These are phyloP conservation scores for Nannochloris sp. DNA, from an alignment of 139 green algal species.

Conservation along the genomic window DNA sequence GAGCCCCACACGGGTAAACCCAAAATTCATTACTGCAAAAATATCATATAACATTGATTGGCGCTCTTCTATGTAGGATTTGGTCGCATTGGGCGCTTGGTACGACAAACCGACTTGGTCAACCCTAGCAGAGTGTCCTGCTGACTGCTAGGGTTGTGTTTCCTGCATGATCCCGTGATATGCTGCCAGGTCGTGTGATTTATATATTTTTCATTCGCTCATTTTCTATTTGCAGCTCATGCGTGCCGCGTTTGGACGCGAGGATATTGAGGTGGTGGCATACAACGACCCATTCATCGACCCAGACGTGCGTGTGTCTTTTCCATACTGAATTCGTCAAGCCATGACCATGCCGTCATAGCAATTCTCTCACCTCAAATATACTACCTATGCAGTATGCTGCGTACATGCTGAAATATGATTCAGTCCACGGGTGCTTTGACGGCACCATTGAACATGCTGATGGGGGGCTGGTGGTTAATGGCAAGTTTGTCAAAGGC, in stretches of 20 bases:
- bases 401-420: constrained; percentile 87
- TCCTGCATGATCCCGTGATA: too few species aligned
- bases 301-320: constrained; percentile 5
- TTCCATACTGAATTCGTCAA: too few species aligned
- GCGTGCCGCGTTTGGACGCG: constrained; percentile 45
- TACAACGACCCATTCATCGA: constrained; percentile 90
- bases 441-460: constrained; percentile 35
- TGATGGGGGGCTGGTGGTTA: constrained; percentile 48
- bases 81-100: constrained; percentile 79
- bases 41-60: not conserved
- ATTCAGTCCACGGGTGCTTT: constrained; percentile 70
- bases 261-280: constrained; percentile 77
- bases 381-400: constrained; percentile 18
- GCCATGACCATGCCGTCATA: too few species aligned
- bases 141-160: too few species aligned
- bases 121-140: too few species aligned
- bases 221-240: constrained; percentile 34
- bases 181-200: too few species aligned
- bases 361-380: too few species aligned
- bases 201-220: too few species aligned
- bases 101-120: constrained; percentile 18
- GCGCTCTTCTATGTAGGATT: constrained; percentile 54
- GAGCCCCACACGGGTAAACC: not conserved
- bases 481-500: constrained; percentile 55
- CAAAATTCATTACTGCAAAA: not conserved